phyloP scores from a whole-genome alignment of 2,329 filamentous ascomycete genomes.

The Zymoseptoria passerinii region DNA sequence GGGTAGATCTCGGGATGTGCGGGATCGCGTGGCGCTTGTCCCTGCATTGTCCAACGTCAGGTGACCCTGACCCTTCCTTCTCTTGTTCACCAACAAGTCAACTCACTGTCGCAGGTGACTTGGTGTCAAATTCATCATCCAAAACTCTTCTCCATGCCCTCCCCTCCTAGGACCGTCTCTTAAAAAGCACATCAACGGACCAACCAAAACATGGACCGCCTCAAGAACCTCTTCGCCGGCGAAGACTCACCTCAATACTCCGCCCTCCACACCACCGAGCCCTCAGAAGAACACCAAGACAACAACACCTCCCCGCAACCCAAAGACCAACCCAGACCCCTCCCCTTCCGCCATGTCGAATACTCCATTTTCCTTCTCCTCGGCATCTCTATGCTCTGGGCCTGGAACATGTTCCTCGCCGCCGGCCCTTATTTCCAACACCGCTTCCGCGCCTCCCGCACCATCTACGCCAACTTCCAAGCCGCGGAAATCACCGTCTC shows the following conservation, averaged over 20 bases:
- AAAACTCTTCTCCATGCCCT: too few species aligned
- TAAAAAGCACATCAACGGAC: too few species aligned
- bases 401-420: slow-evolving; percentile 98
- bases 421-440: slow-evolving; percentile 86
- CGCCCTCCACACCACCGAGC: slow-evolving; percentile 19
- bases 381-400: slow-evolving; percentile 93
- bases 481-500: slow-evolving; percentile 81
- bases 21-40: not conserved
- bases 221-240: slow-evolving; percentile 22
- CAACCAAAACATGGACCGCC: slow-evolving; percentile 14
- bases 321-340: not conserved
- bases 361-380: slow-evolving; percentile 79
- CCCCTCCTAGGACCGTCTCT: too few species aligned
- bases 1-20: not conserved
- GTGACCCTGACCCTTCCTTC: not conserved
- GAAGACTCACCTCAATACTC: slow-evolving; percentile 27
- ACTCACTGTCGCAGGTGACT: not conserved
- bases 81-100: not conserved
- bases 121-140: too few species aligned
- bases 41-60: not conserved
- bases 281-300: slow-evolving; percentile 10
- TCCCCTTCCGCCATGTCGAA: slow-evolving; percentile 69
- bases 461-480: slow-evolving; percentile 76
- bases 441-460: slow-evolving; percentile 63
- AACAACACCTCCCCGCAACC: not conserved